These are phyloP conservation scores for Melampsora larici-populina DNA, from an alignment of 1,284 basidiomycete genomes.

Conservation along the genomic window DNA sequence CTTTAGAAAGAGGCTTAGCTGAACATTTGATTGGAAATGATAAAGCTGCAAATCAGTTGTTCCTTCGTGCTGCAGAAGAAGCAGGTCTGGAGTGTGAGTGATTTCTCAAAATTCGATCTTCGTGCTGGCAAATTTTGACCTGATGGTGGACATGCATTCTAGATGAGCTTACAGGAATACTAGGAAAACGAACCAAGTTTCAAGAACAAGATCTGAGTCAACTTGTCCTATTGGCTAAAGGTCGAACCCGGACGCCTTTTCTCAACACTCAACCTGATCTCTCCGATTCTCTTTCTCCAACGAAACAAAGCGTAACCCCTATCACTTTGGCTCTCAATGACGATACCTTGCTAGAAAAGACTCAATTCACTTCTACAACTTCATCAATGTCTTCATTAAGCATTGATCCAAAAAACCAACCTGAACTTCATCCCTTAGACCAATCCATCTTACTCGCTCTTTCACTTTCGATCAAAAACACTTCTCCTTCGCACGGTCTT, in stretches of 20 bases:
- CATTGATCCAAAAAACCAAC: conserved; percentile 32
- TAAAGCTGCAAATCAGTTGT: conserved; percentile 71
- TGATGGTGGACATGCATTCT: neutral
- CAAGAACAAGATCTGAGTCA: conserved; percentile 82
- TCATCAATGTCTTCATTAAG: neutral
- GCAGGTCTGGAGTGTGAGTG: conserved; percentile 67
- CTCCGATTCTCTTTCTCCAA: neutral
- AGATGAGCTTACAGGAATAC: conserved; percentile 81
- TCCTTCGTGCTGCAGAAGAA: conserved; percentile 72
- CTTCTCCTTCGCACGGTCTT: conserved; percentile 72
- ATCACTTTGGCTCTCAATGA: conserved; percentile 73
- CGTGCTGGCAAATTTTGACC: neutral
- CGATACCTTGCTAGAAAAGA: conserved; percentile 92
- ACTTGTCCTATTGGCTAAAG: conserved; percentile 88
- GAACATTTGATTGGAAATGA: conserved; percentile 56
- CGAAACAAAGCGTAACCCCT: conserved; percentile 57
- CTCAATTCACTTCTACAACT: conserved; percentile 69
- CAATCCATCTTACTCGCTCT: conserved; percentile 83
- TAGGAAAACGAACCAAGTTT: conserved; percentile 92
- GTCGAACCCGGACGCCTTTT: conserved; percentile 52
- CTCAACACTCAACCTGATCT: neutral
- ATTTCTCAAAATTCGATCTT: neutral
- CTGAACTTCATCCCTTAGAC: conserved; percentile 76
- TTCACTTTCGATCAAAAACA: conserved; percentile 83
- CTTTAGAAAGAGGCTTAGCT: conserved; percentile 35